Percentiles rank a stretch among this genome's conserved stretches.
Conservation (phyloP, 2,329 filamentous ascomycete genomes). For the Xylariaceae sp. region DNA sequence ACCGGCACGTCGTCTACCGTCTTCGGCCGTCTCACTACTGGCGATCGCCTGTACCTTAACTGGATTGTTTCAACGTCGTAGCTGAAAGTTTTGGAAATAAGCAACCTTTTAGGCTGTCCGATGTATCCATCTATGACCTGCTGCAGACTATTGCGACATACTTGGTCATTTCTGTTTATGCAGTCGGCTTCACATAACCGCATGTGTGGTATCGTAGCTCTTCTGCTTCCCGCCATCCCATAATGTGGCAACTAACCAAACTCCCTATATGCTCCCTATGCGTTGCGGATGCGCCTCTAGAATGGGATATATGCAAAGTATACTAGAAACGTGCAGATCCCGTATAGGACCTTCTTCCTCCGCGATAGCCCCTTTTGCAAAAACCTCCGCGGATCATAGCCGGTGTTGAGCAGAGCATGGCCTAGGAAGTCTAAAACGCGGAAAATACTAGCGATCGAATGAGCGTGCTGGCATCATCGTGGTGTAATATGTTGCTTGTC, state of each 20-base stretch:
- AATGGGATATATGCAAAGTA: conserved; percentile 43
- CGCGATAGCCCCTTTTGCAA: conserved; percentile 33
- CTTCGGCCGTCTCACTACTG: too few species aligned
- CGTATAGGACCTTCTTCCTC: conserved; percentile 35
- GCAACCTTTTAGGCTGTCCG: too few species aligned
- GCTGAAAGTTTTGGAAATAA: too few species aligned
- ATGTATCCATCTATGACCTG: neutral
- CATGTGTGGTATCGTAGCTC: conserved; percentile 1
- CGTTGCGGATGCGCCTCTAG: conserved; percentile 13
- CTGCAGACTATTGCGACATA: neutral
- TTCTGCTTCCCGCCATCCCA: neutral
- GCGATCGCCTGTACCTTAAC: too few species aligned
- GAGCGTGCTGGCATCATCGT: conserved; percentile 1
- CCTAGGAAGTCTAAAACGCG: conserved; percentile 39
- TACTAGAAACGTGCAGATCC: conserved; percentile 39
- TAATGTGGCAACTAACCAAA: neutral
- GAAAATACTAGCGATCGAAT: conserved; percentile 32
- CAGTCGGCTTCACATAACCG: neutral
- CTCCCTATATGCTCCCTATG: neutral
- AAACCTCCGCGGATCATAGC: conserved; percentile 40
- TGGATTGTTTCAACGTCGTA: too few species aligned
- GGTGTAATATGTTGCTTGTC: neutral
- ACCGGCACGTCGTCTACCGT: too few species aligned
- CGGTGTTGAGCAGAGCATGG: conserved; percentile 38
- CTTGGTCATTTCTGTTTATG: neutral